Percentiles rank a stretch among this genome's conserved stretches.
Conservation (phyloP, 208 protist species). For the Herpetomonas tarakana region DNA sequence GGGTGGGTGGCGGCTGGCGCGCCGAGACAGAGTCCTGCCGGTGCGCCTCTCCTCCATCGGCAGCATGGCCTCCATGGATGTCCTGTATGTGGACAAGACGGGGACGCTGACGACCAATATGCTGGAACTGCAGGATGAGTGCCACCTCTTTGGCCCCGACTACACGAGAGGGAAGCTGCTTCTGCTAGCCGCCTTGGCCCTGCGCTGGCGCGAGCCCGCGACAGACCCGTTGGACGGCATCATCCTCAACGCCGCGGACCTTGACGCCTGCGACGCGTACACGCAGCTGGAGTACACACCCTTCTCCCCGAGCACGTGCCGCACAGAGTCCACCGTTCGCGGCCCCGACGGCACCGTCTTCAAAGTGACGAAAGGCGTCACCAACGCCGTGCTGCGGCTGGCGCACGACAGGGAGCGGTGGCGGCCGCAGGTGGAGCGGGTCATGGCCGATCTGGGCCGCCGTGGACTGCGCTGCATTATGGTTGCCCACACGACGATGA, state of each 20-base stretch:
- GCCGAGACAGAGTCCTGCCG: constrained; percentile 79
- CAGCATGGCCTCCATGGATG: constrained; percentile 42
- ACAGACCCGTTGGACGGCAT: constrained; percentile 60
- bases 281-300: constrained; percentile 41
- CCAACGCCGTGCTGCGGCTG: constrained; percentile 51
- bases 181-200: constrained; percentile 59
- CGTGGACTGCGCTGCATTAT: constrained; percentile 55
- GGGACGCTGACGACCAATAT: constrained; percentile 91
- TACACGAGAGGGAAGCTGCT: constrained; percentile 42
- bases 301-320: constrained; percentile 16
- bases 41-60: constrained; percentile 82
- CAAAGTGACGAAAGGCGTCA: constrained; percentile 64
- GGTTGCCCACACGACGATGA: constrained; percentile 18
- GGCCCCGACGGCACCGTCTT: constrained; percentile 46
- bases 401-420: constrained; percentile 24
- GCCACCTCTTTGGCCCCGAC: constrained; percentile 25
- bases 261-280: constrained; percentile 55
- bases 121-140: constrained; percentile 47
- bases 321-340: constrained; percentile 45
- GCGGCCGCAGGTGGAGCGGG: constrained; percentile 20
- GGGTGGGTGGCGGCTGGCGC: constrained; percentile 69
- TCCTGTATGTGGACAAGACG: constrained; percentile 89
- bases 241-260: constrained; percentile 48
- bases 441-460: constrained; percentile 28
- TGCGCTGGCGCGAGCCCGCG: constrained; percentile 68